Evolutionary conservation across 2,329 filamentous ascomycete genomes (phyloP).

Genomic region (Penicillium glabrum): DNA sequence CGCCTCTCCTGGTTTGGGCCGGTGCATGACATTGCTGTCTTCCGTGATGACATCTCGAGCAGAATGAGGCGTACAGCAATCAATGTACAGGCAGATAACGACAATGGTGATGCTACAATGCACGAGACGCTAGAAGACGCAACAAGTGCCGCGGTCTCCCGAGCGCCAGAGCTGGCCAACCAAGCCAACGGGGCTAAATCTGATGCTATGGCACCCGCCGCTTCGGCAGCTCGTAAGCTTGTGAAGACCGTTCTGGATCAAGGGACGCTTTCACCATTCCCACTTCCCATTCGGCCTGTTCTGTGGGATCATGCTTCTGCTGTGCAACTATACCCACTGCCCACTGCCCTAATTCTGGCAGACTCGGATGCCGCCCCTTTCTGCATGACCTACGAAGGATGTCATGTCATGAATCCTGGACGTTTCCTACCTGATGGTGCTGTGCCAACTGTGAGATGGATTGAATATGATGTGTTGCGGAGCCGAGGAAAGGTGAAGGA

Average conservation of each 20-base stretch:
- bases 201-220: slow-evolving; percentile 26
- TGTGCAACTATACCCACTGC: slow-evolving; percentile 82
- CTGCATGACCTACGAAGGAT: slow-evolving; percentile 88
- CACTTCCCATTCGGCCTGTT: slow-evolving; percentile 73
- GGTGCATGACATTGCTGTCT: slow-evolving; percentile 80
- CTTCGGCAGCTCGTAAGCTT: slow-evolving; percentile 65
- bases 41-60: slow-evolving; percentile 81
- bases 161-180: slow-evolving; percentile 33
- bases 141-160: slow-evolving; percentile 18
- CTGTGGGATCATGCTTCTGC: slow-evolving; percentile 83
- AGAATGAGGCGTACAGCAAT: slow-evolving; percentile 76
- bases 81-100: slow-evolving; percentile 55
- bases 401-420: slow-evolving; percentile 92
- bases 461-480: slow-evolving; percentile 76
- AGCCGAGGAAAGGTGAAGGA: slow-evolving; percentile 63
- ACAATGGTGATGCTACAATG: slow-evolving; percentile 22
- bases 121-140: slow-evolving; percentile 25
- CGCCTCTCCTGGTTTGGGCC: slow-evolving; percentile 83
- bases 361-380: slow-evolving; percentile 82
- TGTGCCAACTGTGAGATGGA: slow-evolving; percentile 72
- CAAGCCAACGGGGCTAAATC: slow-evolving; percentile 14
- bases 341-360: slow-evolving; percentile 77
- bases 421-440: slow-evolving; percentile 68
- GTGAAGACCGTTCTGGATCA: slow-evolving; percentile 93
- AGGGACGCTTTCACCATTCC: slow-evolving; percentile 83